Conservation (phyloP, 306 rosid species). For the Crotalaria pallida region DNA sequence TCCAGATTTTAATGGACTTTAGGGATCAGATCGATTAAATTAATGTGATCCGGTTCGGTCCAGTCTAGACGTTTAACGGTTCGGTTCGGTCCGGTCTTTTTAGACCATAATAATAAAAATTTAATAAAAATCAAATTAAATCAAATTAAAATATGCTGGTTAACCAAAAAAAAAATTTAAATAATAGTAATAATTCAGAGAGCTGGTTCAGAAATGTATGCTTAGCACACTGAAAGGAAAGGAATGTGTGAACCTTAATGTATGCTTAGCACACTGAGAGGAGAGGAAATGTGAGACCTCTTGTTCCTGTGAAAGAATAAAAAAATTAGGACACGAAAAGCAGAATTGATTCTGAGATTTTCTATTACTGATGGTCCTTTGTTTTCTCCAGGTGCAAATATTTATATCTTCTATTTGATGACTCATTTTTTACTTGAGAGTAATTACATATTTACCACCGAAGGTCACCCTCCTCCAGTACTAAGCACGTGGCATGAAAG, state of each 20-base stretch:
- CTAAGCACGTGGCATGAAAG: slow-evolving; percentile 77
- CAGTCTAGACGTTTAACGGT: too few relatives aligned
- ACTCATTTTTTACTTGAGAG: slow-evolving; percentile 59
- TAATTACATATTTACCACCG: slow-evolving; percentile 84
- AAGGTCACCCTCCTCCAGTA: slow-evolving; percentile 92
- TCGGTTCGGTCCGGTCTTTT: too few relatives aligned
- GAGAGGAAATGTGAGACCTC: slow-evolving; percentile 55
- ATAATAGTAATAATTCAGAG: too few relatives aligned
- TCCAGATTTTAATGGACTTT: too few relatives aligned
- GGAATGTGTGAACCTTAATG: background rate
- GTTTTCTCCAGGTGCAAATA: slow-evolving; percentile 74
- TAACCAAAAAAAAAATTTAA: too few relatives aligned
- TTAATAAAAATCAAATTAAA: too few relatives aligned
- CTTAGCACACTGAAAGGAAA: background rate
- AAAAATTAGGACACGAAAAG: background rate
- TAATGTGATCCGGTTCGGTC: too few relatives aligned
- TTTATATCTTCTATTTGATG: slow-evolving; percentile 84
- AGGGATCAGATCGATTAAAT: too few relatives aligned
- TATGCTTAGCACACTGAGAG: slow-evolving; percentile 20
- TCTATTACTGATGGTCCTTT: slow-evolving; percentile 3
- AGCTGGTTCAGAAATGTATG: background rate
- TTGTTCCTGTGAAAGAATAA: background rate
- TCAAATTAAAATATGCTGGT: too few relatives aligned
- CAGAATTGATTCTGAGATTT: background rate
- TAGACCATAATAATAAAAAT: too few relatives aligned